Evolutionary conservation across 345 rosid genomes (phyloP).

Genomic region (Microcos paniculata): DNA sequence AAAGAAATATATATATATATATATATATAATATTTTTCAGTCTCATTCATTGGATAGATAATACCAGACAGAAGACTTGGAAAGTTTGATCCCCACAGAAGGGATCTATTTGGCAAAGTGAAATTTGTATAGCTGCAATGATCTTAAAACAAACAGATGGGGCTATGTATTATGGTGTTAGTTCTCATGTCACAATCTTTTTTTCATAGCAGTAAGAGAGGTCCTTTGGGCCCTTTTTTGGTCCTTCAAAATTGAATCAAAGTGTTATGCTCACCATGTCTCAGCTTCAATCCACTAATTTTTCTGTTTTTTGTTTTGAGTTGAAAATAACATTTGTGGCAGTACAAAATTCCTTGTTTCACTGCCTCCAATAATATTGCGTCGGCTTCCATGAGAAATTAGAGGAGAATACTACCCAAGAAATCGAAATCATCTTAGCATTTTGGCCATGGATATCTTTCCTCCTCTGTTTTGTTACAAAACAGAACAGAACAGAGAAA

Average conservation of each 20-base stretch:
- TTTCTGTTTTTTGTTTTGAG: background rate
- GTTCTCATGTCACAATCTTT: constrained; percentile 41
- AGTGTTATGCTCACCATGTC: constrained; percentile 17
- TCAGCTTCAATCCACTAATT: background rate
- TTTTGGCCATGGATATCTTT: background rate
- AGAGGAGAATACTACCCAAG: background rate
- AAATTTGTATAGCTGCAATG: constrained; percentile 11
- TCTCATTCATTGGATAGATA: background rate
- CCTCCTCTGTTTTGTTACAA: background rate
- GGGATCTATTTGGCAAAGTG: background rate
- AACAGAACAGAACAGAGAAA: background rate
- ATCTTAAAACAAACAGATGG: background rate
- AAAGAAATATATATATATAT: background rate
- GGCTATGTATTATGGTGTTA: constrained; percentile 23
- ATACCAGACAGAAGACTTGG: constrained; percentile 13
- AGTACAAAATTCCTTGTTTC: background rate
- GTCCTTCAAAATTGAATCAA: constrained; percentile 25
- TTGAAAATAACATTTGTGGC: constrained; percentile 28
- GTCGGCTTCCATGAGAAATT: background rate
- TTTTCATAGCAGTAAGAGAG: constrained; percentile 6
- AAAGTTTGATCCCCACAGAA: constrained; percentile 17
- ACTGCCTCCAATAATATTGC: background rate
- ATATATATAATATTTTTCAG: background rate
- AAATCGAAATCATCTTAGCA: background rate
- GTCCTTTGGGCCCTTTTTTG: constrained; percentile 4